Percentiles rank a stretch among this genome's conserved stretches.
These are phyloP conservation scores for Pseudohyphozyma bogoriensis DNA, from an alignment of 768 basidiomycete species.

Conservation along the genomic window DNA sequence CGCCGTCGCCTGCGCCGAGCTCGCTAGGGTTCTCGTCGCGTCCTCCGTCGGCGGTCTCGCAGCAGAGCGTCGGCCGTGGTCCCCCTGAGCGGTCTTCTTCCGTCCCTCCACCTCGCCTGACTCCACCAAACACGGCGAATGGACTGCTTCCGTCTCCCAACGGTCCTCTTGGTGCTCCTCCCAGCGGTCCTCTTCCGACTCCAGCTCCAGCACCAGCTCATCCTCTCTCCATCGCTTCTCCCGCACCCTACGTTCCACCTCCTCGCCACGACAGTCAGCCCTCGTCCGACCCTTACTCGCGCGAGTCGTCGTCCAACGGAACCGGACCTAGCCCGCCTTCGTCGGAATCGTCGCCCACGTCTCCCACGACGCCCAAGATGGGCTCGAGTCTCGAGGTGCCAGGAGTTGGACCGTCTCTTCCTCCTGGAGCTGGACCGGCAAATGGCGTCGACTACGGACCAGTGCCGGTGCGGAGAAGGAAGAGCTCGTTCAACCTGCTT, in stretches of 20 bases:
- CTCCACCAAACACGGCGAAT: too few species aligned
- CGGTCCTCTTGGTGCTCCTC: too few species aligned
- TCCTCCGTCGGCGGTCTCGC: too few species aligned
- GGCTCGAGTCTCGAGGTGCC: not conserved
- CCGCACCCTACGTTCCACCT: not conserved
- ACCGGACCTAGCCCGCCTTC: too few species aligned
- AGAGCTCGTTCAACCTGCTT: not conserved
- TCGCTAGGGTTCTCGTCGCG: too few species aligned
- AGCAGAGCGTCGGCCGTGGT: too few species aligned
- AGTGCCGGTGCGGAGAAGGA: not conserved
- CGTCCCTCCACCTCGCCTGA: too few species aligned
- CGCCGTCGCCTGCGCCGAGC: not conserved
- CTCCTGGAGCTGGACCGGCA: not conserved
- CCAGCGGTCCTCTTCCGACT: not conserved
- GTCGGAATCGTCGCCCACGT: not conserved
- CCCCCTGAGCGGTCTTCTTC: too few species aligned
- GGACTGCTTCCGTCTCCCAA: too few species aligned
- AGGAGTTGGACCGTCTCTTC: not conserved
- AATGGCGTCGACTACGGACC: not conserved
- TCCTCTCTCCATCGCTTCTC: not conserved
- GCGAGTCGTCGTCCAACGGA: too few species aligned
- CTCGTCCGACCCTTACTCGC: too few species aligned
- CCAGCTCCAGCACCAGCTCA: not conserved
- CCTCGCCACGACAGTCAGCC: not conserved
- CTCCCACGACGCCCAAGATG: not conserved